A percentile compares a stretch with the other conserved stretches of the same genome.
Evolutionary conservation across 2,329 filamentous ascomycete genomes (phyloP).

Genomic region (Penicillium janthinellum): DNA sequence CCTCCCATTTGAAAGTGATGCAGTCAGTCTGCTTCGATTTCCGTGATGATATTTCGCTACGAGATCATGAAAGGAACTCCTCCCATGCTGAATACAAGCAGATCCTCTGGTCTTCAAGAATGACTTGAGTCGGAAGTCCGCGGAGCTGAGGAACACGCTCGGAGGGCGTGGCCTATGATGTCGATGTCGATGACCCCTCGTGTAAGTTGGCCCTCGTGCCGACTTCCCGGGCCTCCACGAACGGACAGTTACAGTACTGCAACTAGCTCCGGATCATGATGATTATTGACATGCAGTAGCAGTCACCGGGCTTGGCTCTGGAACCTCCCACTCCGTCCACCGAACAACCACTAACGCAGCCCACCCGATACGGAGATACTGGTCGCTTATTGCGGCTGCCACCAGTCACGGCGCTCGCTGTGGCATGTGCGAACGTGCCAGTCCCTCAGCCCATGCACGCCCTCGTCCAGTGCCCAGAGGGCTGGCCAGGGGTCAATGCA

Average conservation of each 20-base stretch:
- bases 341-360: neutral
- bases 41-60: neutral
- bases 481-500: neutral
- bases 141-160: constrained; percentile 6
- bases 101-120: neutral
- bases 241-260: neutral
- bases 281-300: neutral
- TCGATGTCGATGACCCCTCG: constrained; percentile 10
- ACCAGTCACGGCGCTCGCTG: neutral
- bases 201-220: constrained; percentile 15
- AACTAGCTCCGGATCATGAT: neutral
- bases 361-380: neutral
- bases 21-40: neutral
- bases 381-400: constrained; percentile 10
- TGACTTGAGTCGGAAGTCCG: constrained; percentile 9
- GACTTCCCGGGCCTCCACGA: constrained; percentile 19
- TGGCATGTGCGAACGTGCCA: neutral
- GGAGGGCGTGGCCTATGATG: constrained; percentile 14
- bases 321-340: neutral
- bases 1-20: neutral
- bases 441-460: neutral
- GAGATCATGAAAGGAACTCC: neutral
- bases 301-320: neutral
- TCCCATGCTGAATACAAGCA: neutral
- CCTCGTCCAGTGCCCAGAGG: too few species aligned